Percentiles rank a stretch among this genome's conserved stretches.
These are phyloP conservation scores for Pseudevernia furfuracea DNA, from an alignment of 495 filamentous ascomycete species.

Conservation along the genomic window DNA sequence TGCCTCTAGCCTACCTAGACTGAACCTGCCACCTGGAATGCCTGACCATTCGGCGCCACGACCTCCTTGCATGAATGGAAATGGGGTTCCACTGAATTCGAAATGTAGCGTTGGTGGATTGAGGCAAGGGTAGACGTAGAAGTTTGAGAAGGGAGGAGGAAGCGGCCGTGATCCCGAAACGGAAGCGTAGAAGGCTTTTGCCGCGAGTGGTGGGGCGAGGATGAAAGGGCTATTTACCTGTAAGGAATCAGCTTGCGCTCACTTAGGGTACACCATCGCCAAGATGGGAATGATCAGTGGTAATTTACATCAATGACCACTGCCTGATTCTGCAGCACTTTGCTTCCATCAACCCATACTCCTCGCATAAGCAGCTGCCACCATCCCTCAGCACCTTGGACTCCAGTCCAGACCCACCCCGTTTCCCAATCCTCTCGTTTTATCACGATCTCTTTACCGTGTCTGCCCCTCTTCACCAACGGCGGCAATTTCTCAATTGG, in stretches of 20 bases:
- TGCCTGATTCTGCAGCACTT: slow-evolving; percentile 32
- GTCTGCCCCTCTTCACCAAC: slow-evolving; percentile 12
- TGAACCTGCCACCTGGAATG: slow-evolving; percentile 30
- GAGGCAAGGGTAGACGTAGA: slow-evolving; percentile 33
- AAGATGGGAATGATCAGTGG: not conserved
- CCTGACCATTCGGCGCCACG: slow-evolving; percentile 22
- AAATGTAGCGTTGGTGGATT: slow-evolving; percentile 30
- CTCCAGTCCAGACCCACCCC: slow-evolving; percentile 29
- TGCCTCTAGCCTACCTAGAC: slow-evolving; percentile 28
- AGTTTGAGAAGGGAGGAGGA: slow-evolving; percentile 27
- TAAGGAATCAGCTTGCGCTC: not conserved
- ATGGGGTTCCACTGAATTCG: slow-evolving; percentile 27
- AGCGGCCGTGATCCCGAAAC: slow-evolving; percentile 30
- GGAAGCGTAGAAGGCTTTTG: slow-evolving; percentile 31
- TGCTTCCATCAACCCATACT: slow-evolving; percentile 29
- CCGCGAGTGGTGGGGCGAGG: slow-evolving; percentile 33
- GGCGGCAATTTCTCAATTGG: slow-evolving; percentile 4
- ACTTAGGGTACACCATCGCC: not conserved
- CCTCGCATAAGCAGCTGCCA: slow-evolving; percentile 34
- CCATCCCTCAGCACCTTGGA: slow-evolving; percentile 34
- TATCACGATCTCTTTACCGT: slow-evolving; percentile 3
- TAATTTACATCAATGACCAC: slow-evolving; percentile 28
- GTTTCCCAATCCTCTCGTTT: slow-evolving; percentile 23
- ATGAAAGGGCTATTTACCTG: slow-evolving; percentile 33
- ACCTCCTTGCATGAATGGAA: slow-evolving; percentile 28